Base-by-base conservation (phyloP, 78 protist genomes). In the Planoprotostelium fungivorum region DNA sequence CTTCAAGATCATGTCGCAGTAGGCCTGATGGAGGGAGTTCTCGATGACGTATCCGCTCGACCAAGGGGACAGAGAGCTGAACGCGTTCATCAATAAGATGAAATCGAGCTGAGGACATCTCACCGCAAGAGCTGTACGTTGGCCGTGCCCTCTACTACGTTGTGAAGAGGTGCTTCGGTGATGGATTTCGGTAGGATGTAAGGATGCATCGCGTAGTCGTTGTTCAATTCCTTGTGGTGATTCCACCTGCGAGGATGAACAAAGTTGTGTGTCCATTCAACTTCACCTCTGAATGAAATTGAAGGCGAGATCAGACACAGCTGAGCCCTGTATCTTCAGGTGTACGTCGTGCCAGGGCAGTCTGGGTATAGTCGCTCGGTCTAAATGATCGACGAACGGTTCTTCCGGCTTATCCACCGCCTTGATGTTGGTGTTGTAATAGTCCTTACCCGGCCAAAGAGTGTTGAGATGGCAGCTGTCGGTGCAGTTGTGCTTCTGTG, bases 201-300 rank as follows among this genome's bases (percentile, higher is more conserved):
- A 51, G 73, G 73, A 51, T 51, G 73, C 73, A 5, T 16, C 5
- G 73, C 73, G 16, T 51, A 51, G 16, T 51, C 73, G 16, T 51
- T 51, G 16, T 51, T 51, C 73, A 51, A 25, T 16, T 51, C 94
- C 35, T 89, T 92, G 51, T 93, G 95, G 88, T 93, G 95, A 84
- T 93, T 93, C 95, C 95, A 93, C 29, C 95, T 51, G 16, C 73
- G 16, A 51, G 86, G 91, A 86, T n/a, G n/a, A n/a, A n/a, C n/a
- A n/a, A n/a, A n/a, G n/a, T n/a, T n/a, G n/a, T n/a, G n/a, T n/a
- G n/a, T n/a, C n/a, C n/a, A n/a, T n/a, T n/a, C n/a, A n/a, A n/a
- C 91, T 91, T 95, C 96, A 96, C 63, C 98, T 37, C 9, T 90
- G 38, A 36, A 93, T 90, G 31, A 93, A 93, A 63, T 93, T 93